Evolutionary conservation across 2,329 filamentous ascomycete species (phyloP).

Genomic region (Clonostachys byssicola): DNA sequence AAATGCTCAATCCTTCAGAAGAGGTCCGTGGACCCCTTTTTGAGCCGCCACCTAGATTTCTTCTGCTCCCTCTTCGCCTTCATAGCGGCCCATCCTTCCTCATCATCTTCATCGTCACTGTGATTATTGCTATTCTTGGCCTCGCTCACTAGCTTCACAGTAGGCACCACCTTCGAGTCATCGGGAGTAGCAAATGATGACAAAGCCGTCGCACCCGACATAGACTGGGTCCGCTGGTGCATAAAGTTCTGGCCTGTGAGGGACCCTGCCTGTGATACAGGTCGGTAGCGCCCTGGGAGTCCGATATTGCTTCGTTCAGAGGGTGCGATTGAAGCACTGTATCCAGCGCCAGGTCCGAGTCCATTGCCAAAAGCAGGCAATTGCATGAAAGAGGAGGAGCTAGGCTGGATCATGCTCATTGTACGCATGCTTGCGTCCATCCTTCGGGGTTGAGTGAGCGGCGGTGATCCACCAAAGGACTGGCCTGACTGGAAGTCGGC

Average conservation of each 20-base stretch:
- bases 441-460: constrained; percentile 36
- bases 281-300: constrained; percentile 83
- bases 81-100: constrained; percentile 68
- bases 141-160: constrained; percentile 26
- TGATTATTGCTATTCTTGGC: constrained; percentile 31
- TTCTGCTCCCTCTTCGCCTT: constrained; percentile 66
- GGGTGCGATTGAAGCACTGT: constrained; percentile 88
- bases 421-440: constrained; percentile 54
- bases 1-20: not conserved
- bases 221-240: constrained; percentile 24
- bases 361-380: constrained; percentile 20
- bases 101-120: constrained; percentile 50
- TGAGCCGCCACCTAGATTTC: constrained; percentile 59
- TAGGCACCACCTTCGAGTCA: constrained; percentile 23
- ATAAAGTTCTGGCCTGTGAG: constrained; percentile 14
- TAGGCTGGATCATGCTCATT: constrained; percentile 81
- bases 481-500: constrained; percentile 37
- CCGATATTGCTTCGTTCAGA: constrained; percentile 94
- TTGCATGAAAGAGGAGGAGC: constrained; percentile 54
- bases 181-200: constrained; percentile 9
- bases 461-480: constrained; percentile 39
- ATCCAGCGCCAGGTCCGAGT: constrained; percentile 45
- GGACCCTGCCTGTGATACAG: constrained; percentile 63
- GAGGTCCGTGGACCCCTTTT: constrained; percentile 37
- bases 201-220: constrained; percentile 22